Evolutionary conservation across 306 rosid species (phyloP).

Genomic region (Arachis stenosperma): DNA sequence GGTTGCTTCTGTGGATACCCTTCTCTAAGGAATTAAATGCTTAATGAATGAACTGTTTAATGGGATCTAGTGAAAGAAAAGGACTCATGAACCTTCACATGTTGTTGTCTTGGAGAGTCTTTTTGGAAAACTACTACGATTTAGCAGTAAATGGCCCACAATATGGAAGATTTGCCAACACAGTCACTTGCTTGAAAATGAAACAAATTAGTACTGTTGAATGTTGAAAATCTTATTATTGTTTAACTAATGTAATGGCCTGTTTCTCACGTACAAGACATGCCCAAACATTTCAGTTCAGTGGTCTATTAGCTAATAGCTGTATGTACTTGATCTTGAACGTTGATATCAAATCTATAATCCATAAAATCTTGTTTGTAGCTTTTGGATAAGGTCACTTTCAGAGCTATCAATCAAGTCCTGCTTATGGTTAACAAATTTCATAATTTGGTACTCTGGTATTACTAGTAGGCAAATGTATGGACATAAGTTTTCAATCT

Average conservation of each 20-base stretch:
- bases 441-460: neutral
- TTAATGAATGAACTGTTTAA: no score
- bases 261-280: neutral
- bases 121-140: neutral
- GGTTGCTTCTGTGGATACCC: neutral
- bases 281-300: no score
- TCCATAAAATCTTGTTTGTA: no score
- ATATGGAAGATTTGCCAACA: neutral
- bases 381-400: no score
- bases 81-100: constrained; percentile 23
- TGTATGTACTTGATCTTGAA: no score
- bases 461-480: neutral
- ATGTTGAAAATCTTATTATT: neutral
- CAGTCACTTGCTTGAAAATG: neutral
- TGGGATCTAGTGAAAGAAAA: neutral
- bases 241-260: neutral
- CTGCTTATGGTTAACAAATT: neutral
- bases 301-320: no score
- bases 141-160: neutral
- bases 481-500: neutral
- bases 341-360: no score
- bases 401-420: no score
- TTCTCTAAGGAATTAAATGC: neutral
- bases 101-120: constrained; percentile 7
- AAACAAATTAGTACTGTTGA: neutral